These are phyloP conservation scores for Erucastrum elatum DNA, from an alignment of 345 rosid genomes.

Conservation along the genomic window DNA sequence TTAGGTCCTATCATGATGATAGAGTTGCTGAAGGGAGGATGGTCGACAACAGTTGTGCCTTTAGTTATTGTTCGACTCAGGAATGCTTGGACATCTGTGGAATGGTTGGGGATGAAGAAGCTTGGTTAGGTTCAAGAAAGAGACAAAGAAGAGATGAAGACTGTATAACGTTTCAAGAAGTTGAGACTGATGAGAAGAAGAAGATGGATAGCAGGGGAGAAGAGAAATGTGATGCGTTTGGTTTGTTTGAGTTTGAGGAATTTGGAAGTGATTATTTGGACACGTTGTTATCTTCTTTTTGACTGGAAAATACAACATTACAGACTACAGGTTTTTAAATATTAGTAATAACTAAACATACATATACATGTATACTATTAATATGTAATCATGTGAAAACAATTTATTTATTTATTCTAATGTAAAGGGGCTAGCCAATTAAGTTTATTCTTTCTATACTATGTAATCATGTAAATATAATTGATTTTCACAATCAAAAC, in stretches of 20 bases:
- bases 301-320: constrained; percentile 15
- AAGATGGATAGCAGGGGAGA: constrained; percentile 27
- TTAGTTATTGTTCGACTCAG: not conserved
- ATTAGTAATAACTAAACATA: not conserved
- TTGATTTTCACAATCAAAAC: not conserved
- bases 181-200: constrained; percentile 29
- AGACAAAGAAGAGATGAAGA: constrained; percentile 17
- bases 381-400: not conserved
- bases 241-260: constrained; percentile 61
- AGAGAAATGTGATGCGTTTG: constrained; percentile 41
- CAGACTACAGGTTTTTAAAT: not conserved
- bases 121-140: constrained; percentile 28
- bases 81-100: constrained; percentile 5
- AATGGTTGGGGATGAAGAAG: constrained; percentile 22
- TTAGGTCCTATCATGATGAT: not conserved
- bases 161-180: constrained; percentile 32
- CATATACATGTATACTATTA: not conserved
- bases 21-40: constrained; percentile 3
- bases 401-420: not conserved
- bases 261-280: constrained; percentile 76
- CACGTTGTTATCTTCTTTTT: constrained; percentile 58
- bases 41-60: constrained; percentile 3
- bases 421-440: not conserved
- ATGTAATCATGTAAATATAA: not conserved
- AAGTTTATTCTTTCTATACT: not conserved